Evolutionary conservation across 441 rosid genomes (phyloP), one percentile per base, ranked within the genome.

Genomic region (Pelargonium myrrhifolium): DNA sequence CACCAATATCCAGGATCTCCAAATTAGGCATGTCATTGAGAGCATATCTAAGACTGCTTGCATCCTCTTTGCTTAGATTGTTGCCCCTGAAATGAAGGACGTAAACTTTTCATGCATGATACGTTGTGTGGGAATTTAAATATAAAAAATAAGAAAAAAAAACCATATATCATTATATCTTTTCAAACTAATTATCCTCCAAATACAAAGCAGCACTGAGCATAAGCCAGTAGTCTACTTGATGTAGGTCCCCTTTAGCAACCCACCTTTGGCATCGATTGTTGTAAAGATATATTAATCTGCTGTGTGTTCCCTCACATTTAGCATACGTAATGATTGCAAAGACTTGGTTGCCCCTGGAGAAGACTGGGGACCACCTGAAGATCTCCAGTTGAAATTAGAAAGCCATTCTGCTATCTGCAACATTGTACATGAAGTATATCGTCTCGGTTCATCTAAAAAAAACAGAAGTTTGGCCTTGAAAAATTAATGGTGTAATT

Each of bases 341-440:
- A 91, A 79, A 78, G 83, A 82, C 73, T 82, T 83, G 70, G 74
- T 73, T 12, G 65, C 62, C 68, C 71, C 78, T 47, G 68, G 72
- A 56, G 80, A 62, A 28, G 74, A 58, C 39, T 59, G 66, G 43
- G 72, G 67, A 31, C 70, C 75, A 73, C 71, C 65, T 63, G 77
- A 56, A 67, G 75, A 79, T 76, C 81, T 83, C 84, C 75, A 26
- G 76, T 79, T 69, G 70, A 84, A 82, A 80, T 81, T 78, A 70
- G 84, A 81, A 65, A 91, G 92, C 96, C 96, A 89, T 69, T 97
- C 96, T 72, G 88, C 67, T 75, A 93, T 83, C 96, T 91, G 78
- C 65, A 45, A 65, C 12, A 74, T 62, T 37, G 63, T 47, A 22
- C 58, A 37, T 55, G 37, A 78, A 60, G 53, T 37, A 43, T 26